Conservation (phyloP, 352 stramenopile species). For the Aphanomyces stellatus region DNA sequence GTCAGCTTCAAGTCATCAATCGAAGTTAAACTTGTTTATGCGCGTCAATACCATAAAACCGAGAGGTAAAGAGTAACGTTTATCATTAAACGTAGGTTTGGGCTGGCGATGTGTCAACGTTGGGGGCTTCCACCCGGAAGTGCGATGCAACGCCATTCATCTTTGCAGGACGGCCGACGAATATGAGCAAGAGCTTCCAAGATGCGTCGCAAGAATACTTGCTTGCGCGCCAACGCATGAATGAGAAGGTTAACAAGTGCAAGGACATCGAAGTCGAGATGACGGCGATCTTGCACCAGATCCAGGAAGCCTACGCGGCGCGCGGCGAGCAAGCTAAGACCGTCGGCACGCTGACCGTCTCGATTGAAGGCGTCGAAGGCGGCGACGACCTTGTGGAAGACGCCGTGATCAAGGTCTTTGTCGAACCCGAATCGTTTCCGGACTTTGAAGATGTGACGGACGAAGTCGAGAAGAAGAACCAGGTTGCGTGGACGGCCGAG, state of each 20-base stretch:
- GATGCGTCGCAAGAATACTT: constrained; percentile 76
- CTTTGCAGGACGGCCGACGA: not conserved
- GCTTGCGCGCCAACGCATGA: constrained; percentile 63
- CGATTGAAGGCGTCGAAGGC: constrained; percentile 46
- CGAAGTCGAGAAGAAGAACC: constrained; percentile 31
- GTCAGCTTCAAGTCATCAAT: no score
- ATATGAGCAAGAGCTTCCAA: constrained; percentile 31
- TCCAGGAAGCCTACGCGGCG: constrained; percentile 41
- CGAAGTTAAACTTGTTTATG: no score
- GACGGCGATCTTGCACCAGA: constrained; percentile 57
- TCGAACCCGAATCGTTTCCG: constrained; percentile 53
- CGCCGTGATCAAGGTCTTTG: constrained; percentile 48
- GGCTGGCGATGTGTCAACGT: no score
- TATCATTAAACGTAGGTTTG: no score
- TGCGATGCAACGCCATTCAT: constrained; percentile 20
- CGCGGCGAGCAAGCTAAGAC: constrained; percentile 39
- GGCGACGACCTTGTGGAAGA: constrained; percentile 39
- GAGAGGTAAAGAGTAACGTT: no score
- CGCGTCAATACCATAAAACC: no score
- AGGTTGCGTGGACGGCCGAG: constrained; percentile 31
- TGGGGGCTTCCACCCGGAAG: no score
- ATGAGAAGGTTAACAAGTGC: constrained; percentile 69
- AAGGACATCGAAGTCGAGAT: constrained; percentile 69
- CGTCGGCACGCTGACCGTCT: constrained; percentile 59
- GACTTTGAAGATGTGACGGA: constrained; percentile 42